phyloP scores from a whole-genome alignment of 2,329 filamentous ascomycete genomes.

The Pseudogymnoascus sp. region DNA sequence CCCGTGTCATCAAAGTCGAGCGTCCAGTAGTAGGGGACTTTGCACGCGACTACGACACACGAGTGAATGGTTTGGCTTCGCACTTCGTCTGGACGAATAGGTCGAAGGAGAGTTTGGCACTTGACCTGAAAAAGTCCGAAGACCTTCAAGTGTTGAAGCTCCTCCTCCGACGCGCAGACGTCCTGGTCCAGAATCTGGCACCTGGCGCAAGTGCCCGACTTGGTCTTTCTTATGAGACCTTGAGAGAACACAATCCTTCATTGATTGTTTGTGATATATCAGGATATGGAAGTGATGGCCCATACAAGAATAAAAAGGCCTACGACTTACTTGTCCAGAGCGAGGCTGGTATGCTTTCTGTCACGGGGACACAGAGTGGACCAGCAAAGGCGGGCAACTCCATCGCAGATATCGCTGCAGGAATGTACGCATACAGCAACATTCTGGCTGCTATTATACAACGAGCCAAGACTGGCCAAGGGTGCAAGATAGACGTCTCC shows the following conservation, averaged over 20 bases:
- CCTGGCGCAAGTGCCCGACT: constrained; percentile 40
- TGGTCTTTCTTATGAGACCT: constrained; percentile 37
- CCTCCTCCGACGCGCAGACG: constrained; percentile 37
- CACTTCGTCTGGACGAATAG: constrained; percentile 49
- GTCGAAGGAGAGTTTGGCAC: constrained; percentile 43
- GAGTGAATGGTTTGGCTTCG: constrained; percentile 41
- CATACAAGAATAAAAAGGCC: constrained; percentile 45
- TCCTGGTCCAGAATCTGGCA: constrained; percentile 45
- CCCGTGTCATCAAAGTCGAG: constrained; percentile 47
- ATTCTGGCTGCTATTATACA: constrained; percentile 42
- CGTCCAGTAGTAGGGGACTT: constrained; percentile 44
- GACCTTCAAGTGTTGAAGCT: constrained; percentile 37
- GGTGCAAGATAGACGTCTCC: constrained; percentile 43
- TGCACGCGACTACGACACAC: constrained; percentile 41
- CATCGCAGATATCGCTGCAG: constrained; percentile 45
- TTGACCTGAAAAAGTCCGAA: constrained; percentile 38
- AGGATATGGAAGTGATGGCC: constrained; percentile 42
- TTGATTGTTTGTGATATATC: constrained; percentile 48
- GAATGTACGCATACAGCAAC: constrained; percentile 43
- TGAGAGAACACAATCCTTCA: constrained; percentile 34
- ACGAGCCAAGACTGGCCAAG: constrained; percentile 39
- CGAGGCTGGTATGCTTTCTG: constrained; percentile 42
- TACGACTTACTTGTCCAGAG: constrained; percentile 48
- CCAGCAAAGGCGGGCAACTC: constrained; percentile 44
- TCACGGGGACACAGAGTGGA: constrained; percentile 38